phyloP scores from a whole-genome alignment of 2,329 filamentous ascomycete genomes.

The Epicoccum nigrum region DNA sequence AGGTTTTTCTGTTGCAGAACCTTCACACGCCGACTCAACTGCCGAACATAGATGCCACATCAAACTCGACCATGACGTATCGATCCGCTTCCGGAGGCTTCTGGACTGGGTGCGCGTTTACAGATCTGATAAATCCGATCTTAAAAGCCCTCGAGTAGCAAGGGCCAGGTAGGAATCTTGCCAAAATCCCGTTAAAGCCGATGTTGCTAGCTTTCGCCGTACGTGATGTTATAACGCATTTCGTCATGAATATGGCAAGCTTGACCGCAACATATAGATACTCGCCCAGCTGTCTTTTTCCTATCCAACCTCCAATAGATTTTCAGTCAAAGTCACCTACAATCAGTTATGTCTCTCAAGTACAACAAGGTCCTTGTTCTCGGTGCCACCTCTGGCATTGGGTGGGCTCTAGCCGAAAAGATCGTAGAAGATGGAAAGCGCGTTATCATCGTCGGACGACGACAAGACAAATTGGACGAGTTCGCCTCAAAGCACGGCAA shows the following conservation, averaged over 20 bases:
- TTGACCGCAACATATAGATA: not conserved
- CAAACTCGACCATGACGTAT: slow-evolving; percentile 10
- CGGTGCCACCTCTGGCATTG: slow-evolving; percentile 61
- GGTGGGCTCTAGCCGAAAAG: slow-evolving; percentile 57
- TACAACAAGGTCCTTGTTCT: slow-evolving; percentile 62
- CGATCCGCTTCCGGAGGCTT: slow-evolving; percentile 6
- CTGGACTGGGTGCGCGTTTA: not conserved
- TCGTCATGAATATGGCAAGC: slow-evolving; percentile 2
- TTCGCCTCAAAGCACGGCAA: slow-evolving; percentile 55
- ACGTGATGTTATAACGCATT: not conserved
- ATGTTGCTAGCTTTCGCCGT: not conserved
- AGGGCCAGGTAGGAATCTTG: not conserved
- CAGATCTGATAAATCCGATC: no score
- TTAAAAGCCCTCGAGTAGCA: not conserved
- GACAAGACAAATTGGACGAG: slow-evolving; percentile 58
- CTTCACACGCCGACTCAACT: not conserved
- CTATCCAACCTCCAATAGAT: no score
- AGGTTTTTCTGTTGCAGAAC: no score
- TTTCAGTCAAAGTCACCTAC: not conserved
- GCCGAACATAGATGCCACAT: not conserved
- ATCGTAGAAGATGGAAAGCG: slow-evolving; percentile 55
- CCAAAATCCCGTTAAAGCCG: slow-evolving; percentile 10
- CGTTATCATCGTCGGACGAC: slow-evolving; percentile 57
- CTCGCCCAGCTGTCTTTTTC: no score
- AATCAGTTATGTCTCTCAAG: slow-evolving; percentile 49